phyloP scores from a whole-genome alignment of 1,139 yeast genomes.

The Candida pseudoviswanathii region DNA sequence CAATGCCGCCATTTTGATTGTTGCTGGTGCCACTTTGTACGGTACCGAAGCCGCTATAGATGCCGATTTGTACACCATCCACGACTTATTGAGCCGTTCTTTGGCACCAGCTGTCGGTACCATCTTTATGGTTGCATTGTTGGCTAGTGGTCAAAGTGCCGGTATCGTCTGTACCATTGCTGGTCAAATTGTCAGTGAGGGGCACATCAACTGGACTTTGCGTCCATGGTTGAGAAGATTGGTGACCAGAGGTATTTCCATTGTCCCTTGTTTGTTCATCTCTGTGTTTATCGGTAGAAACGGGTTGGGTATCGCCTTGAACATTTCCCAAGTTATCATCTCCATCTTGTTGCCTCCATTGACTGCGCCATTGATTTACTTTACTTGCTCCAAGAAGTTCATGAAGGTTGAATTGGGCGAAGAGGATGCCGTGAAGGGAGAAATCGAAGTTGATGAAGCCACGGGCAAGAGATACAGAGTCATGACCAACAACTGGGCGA shows the following conservation, averaged over 20 bases:
- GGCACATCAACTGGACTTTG: constrained; percentile 74
- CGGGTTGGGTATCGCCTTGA: constrained; percentile 66
- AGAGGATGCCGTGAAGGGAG: constrained; percentile 13
- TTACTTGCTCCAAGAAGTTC: constrained; percentile 62
- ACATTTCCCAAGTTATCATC: constrained; percentile 75
- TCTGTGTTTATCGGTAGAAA: constrained; percentile 61
- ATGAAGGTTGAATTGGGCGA: constrained; percentile 54
- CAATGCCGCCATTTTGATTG: constrained; percentile 73
- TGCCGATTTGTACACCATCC: constrained; percentile 76
- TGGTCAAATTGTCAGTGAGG: constrained; percentile 84
- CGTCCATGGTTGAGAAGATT: constrained; percentile 78
- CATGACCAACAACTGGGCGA: constrained; percentile 65
- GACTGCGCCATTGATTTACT: constrained; percentile 76
- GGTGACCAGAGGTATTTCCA: constrained; percentile 69
- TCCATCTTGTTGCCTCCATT: constrained; percentile 73
- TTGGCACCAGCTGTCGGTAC: constrained; percentile 78
- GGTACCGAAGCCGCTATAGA: constrained; percentile 64
- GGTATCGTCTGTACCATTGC: constrained; percentile 88
- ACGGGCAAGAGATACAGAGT: constrained; percentile 33
- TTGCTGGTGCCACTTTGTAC: constrained; percentile 73
- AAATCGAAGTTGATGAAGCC: constrained; percentile 12
- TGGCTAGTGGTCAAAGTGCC: constrained; percentile 79
- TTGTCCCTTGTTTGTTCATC: constrained; percentile 71
- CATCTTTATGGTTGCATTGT: constrained; percentile 71
- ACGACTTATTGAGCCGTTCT: constrained; percentile 54